Base-by-base conservation (phyloP, 108 stramenopile species). In the Nannochloropsis gaditana region DNA sequence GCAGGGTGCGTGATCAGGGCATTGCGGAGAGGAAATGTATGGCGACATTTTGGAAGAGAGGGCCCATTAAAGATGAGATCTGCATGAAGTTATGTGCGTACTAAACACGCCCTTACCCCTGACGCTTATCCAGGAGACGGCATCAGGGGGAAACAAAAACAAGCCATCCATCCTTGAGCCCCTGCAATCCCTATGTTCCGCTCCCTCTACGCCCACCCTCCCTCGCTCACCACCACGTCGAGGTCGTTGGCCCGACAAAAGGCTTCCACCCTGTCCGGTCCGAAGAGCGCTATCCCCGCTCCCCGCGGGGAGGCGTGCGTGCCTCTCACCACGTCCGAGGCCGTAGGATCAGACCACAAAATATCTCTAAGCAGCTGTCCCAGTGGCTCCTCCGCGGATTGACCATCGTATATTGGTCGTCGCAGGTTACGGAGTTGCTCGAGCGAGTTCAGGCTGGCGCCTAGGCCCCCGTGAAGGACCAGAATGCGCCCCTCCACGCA, bases 401-500 rank as follows among this genome's bases (percentile, higher is more conserved):
- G 11, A 11, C 47, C 47, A 50, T 50, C 15, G 47, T 11, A 10
- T 11, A 50, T 50, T 50, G 47, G 47, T 15, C 47, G 10, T 15
- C 15, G 47, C 1, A 50, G 15, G 0, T 10, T 15, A 10, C 15
- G 47, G 11, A 50, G 47, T 15, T 50, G 47, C 15, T 50, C 47
- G 47, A 50, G 11, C 11, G 15, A 50, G 47, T 50, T 50, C 17
- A 50, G 47, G 15, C 47, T 50, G 11, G 47, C 84, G 59, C 84
- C 84, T 31, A 84, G 17, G 84, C 84, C 84, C 6, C 84, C 84
- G 42, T 84, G 84, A 41, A 84, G 41, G 45, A 84, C 84, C 41
- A 80, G 11, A 10, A 84, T 84, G 41, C 84, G 21, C 17, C 43
- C 79, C 10, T 43, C 84, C 1, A 84, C 84, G 8, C 41, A 11